Evolutionary conservation across 345 rosid genomes (phyloP).

Genomic region (Fremontodendron californicum): DNA sequence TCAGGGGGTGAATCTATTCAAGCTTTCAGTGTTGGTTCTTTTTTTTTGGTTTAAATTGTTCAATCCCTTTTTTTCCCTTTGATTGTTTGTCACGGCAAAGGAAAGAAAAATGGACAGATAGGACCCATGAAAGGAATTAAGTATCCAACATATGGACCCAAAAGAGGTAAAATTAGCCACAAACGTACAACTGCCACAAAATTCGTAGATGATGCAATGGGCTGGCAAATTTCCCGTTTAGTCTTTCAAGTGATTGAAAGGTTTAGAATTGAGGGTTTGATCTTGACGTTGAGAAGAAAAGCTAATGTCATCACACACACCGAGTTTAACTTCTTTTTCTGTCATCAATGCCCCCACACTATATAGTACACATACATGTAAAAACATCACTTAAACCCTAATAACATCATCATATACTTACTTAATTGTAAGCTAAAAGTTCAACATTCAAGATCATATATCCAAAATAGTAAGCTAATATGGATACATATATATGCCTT

Average conservation of each 20-base stretch:
- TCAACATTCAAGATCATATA: no score
- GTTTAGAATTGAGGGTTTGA: slow-evolving; percentile 19
- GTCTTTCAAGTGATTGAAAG: slow-evolving; percentile 24
- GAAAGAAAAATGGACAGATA: slow-evolving; percentile 13
- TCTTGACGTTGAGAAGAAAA: slow-evolving; percentile 18
- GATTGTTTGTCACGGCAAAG: slow-evolving; percentile 10
- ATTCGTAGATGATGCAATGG: slow-evolving; percentile 19
- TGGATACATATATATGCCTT: no score
- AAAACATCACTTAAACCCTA: not conserved
- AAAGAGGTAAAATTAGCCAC: slow-evolving; percentile 22
- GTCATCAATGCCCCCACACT: not conserved
- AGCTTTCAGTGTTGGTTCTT: slow-evolving; percentile 8
- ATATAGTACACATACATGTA: not conserved
- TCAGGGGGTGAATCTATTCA: not conserved
- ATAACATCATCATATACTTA: not conserved
- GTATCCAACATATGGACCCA: slow-evolving; percentile 37
- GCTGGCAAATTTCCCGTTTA: slow-evolving; percentile 7
- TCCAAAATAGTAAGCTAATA: no score
- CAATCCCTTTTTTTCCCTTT: not conserved
- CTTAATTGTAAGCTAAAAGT: no score
- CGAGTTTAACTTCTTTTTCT: not conserved
- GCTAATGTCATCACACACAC: slow-evolving; percentile 6
- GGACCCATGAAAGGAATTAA: slow-evolving; percentile 42
- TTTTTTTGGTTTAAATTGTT: not conserved
- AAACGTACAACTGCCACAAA: slow-evolving; percentile 21